Conservation (phyloP, 345 rosid species). For the Punica granatum region DNA sequence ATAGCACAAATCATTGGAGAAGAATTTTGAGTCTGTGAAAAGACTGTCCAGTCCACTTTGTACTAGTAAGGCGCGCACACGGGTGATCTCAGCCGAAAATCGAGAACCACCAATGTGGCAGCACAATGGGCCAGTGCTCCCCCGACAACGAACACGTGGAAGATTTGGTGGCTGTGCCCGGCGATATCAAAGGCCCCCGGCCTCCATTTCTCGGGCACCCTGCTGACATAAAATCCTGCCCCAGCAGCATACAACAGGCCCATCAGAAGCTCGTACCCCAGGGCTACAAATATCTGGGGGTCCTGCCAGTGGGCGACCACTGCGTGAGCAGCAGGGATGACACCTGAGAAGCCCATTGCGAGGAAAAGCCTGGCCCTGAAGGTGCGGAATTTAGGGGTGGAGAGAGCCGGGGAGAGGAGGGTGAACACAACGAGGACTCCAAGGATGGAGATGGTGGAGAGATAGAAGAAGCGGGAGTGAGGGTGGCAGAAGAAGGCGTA, state of each 20-base stretch:
- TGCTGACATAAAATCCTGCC: conserved; percentile 53
- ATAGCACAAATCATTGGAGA: too few relatives aligned
- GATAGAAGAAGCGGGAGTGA: conserved; percentile 47
- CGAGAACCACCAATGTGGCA: conserved; percentile 66
- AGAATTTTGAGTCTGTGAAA: too few relatives aligned
- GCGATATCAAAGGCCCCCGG: conserved; percentile 92
- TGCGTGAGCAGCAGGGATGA: conserved; percentile 72
- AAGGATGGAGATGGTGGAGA: conserved; percentile 51
- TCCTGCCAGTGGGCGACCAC: conserved; percentile 60
- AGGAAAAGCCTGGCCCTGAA: conserved; percentile 74
- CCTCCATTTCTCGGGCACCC: conserved; percentile 87
- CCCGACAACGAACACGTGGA: conserved; percentile 81
- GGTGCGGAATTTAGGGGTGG: conserved; percentile 51
- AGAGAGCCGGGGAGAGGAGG: conserved; percentile 63
- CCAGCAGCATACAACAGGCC: conserved; percentile 64
- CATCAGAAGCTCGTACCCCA: conserved; percentile 71
- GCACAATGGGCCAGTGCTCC: conserved; percentile 81
- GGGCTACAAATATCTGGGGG: conserved; percentile 47
- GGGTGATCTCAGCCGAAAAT: conserved; percentile 64
- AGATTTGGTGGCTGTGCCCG: conserved; percentile 96
- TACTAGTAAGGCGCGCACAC: conserved; percentile 25
- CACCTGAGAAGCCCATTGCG: conserved; percentile 82
- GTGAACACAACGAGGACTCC: conserved; percentile 70
- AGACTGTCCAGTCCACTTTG: too few relatives aligned
- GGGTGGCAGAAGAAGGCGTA: conserved; percentile 78